Evolutionary conservation across 768 basidiomycete species (phyloP), one percentile per base, ranked within the genome.

Genomic region (Mycena belliarum): DNA sequence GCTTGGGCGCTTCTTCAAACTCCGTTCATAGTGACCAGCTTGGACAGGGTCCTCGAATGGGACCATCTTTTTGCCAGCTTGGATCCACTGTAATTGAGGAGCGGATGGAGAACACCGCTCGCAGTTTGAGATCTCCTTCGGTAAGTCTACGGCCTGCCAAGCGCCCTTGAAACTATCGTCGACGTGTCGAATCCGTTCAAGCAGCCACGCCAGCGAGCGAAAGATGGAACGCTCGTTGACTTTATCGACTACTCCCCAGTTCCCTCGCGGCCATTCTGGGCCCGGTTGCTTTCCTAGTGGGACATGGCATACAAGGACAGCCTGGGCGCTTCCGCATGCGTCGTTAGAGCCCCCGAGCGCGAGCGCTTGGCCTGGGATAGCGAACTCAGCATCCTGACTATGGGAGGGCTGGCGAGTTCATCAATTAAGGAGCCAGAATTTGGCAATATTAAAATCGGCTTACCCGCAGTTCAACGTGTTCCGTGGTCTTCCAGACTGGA

Each of bases 1-100:
- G 44, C 78, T 84, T 0, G 95, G 95, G 20, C 95, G 86, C 54
- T 82, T 79, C 74, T 98, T 98, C 55, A 98, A 78, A 21, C 88
- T 82, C 50, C 91, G 85, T 69, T 98, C 95, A 67, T 93, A 97
- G 66, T 87, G 82, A 7, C 93, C 94, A 41, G 95, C 95, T 68
- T 96, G 85, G 12, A 85, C 77, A 18, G 90, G 82, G 66, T 97
- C 91, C 66, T 98, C 95, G 29, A 93, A 76, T 0, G 93, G 86
- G 21, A 82, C 70, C 18, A 87, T 75, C 61, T 82, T 84, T 66
- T 84, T 87, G 40, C 80, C 82, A 7, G 74, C 72, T 61, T 81
- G 83, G 12, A 79, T 76, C 93, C 94, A 98, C 23, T 83, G 79
- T 43, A 95, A 71, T n/a, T 78, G 73, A 0, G 95, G 95, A 11